phyloP scores from a whole-genome alignment of 2,329 filamentous ascomycete species.

The Botrytis deweyae region DNA sequence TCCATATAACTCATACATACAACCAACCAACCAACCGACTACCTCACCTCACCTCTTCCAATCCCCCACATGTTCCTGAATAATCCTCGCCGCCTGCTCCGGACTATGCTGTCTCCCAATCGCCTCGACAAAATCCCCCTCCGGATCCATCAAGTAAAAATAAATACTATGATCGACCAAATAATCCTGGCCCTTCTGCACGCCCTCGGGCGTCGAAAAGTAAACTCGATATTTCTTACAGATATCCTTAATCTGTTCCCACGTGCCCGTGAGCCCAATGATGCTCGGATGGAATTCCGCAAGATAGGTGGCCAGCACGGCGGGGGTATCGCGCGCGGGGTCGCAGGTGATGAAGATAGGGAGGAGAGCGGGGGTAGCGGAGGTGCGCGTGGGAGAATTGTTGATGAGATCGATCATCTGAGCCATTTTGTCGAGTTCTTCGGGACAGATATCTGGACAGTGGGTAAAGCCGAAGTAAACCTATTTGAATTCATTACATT shows the following conservation, averaged over 20 bases:
- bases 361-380: conserved; percentile 50
- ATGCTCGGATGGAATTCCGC: conserved; percentile 86
- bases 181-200: conserved; percentile 93
- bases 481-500: conserved; percentile 44
- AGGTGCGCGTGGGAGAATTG: conserved; percentile 39
- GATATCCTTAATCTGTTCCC: conserved; percentile 88
- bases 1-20: too few relatives aligned
- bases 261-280: conserved; percentile 86
- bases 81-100: conserved; percentile 78
- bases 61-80: conserved; percentile 80
- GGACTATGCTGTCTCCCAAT: conserved; percentile 93
- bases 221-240: conserved; percentile 98
- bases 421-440: conserved; percentile 99
- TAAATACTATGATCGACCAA: conserved; percentile 99
- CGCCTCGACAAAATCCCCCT: conserved; percentile 97
- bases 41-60: conserved; percentile 50
- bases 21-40: neutral
- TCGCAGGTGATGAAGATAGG: conserved; percentile 94
- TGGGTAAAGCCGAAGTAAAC: conserved; percentile 98
- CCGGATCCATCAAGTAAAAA: conserved; percentile 98
- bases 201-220: conserved; percentile 86
- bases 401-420: conserved; percentile 78
- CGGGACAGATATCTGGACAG: conserved; percentile 97
- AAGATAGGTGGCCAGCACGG: conserved; percentile 81
- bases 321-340: conserved; percentile 83